A percentile compares a stretch with the other conserved stretches of the same genome.
These are phyloP conservation scores for Ganoderma resinaceum DNA, from an alignment of 1,284 basidiomycete species.

Conservation along the genomic window DNA sequence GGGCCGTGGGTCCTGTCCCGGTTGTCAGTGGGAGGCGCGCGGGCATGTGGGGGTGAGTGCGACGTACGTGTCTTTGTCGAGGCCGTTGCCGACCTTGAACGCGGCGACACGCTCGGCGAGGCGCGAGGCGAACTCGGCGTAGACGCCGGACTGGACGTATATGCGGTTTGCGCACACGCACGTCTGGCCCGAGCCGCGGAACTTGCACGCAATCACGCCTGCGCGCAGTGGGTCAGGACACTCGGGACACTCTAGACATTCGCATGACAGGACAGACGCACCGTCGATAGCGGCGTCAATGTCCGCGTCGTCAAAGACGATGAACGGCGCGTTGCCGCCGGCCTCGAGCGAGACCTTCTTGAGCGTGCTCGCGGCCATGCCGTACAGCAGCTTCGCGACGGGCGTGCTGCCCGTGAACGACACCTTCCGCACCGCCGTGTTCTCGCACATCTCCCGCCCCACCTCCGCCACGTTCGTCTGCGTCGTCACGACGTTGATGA, in stretches of 20 bases:
- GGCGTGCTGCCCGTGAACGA: conserved; percentile 95
- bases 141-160: conserved; percentile 85
- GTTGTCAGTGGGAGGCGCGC: neutral
- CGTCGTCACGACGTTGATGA: conserved; percentile 94
- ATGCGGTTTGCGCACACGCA: conserved; percentile 89
- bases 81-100: conserved; percentile 93
- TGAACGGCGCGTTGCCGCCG: conserved; percentile 92
- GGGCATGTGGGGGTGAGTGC: neutral
- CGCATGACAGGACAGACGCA: conserved; percentile 36
- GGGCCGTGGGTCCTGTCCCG: conserved; percentile 86
- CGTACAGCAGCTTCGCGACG: conserved; percentile 91
- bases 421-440: conserved; percentile 82
- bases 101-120: conserved; percentile 85
- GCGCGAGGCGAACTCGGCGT: conserved; percentile 86
- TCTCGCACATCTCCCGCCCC: conserved; percentile 85
- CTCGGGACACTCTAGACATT: neutral
- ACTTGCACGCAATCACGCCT: conserved; percentile 91
- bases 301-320: conserved; percentile 97
- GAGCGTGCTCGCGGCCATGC: conserved; percentile 83
- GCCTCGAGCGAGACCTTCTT: conserved; percentile 94
- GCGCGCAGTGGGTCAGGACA: conserved; percentile 4
- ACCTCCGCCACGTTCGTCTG: conserved; percentile 83
- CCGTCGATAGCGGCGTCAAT: conserved; percentile 93
- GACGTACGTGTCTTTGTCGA: conserved; percentile 79
- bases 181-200: conserved; percentile 92